Evolutionary conservation across 805 yeast species (phyloP), one percentile per base, ranked within the genome.

Genomic region (Saturnispora dispora): DNA sequence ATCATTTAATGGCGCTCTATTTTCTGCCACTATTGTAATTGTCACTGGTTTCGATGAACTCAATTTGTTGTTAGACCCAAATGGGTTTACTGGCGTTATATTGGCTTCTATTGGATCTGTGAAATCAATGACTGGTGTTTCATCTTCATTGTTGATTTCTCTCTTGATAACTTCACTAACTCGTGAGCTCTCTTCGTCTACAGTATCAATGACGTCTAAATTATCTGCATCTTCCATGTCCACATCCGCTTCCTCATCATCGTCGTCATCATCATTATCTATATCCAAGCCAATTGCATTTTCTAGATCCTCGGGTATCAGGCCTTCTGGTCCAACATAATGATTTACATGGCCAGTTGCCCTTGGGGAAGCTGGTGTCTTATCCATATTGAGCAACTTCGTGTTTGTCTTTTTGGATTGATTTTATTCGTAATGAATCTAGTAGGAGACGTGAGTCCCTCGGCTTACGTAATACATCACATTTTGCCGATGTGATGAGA

Each of bases 1-100:
- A 42, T 62, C 57, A 0, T 76, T 70, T 3, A 77, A 64, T 42
- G 11, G 15, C 2, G 36, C 5, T 17, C 42, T 37, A 2, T 36
- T 13, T 6, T 17, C 17, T 3, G 8, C 32, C 3, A 22, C 18
- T 33, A 37, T 48, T 10, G n/a, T 36, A 22, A 64, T 55, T 13
- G 54, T 52, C 5, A 58, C 53, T 8, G 67, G 63, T 17, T 51
- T 46, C 2, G 66, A 60, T 3, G 68, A 58, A 11, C 54, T 53
- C 40, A 62, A 47, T n/a, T 46, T 42, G 5, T 27, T 37, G 50
- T 63, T 64, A 7, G 50, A 51, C 15, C 66, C 67, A 54, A 65
- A 65, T 27, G 70, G 68, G 51, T 62, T 65, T 43, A 63, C 30
- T 8, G 64, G 63, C 22, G 44, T 52, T 23, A 48, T 40, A 27